A percentile compares a stretch with the other conserved stretches of the same genome.
Evolutionary conservation across 2,329 filamentous ascomycete species (phyloP).

Genomic region (Fusarium newnesense): DNA sequence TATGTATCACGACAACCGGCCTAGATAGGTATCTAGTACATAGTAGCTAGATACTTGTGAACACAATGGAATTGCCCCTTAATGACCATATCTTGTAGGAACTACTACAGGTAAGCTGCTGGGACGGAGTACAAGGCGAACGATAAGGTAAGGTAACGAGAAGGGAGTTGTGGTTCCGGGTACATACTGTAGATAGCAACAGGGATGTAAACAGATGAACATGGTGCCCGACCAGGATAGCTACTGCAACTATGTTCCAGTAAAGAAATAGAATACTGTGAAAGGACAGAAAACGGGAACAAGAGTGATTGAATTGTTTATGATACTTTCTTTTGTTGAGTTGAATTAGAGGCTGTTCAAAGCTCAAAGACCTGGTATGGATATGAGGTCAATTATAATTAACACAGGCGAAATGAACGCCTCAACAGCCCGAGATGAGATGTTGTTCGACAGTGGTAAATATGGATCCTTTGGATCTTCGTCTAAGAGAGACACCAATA

Average conservation of each 20-base stretch:
- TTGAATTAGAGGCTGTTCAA: not conserved
- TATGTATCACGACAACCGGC: not conserved
- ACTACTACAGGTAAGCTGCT: not conserved
- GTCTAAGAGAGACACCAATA: slow-evolving; percentile 27
- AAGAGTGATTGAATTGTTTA: not conserved
- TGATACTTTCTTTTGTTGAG: not conserved
- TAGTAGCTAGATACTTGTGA: not conserved
- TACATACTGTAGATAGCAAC: slow-evolving; percentile 28
- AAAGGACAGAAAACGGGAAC: not conserved
- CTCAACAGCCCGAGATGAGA: slow-evolving; percentile 27
- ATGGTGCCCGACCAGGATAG: slow-evolving; percentile 9
- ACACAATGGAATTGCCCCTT: slow-evolving; percentile 11
- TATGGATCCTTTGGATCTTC: slow-evolving; percentile 43
- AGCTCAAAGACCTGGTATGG: not conserved
- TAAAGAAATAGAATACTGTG: not conserved
- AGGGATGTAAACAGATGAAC: slow-evolving; percentile 24
- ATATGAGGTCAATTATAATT: slow-evolving; percentile 3
- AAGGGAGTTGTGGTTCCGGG: slow-evolving; percentile 20
- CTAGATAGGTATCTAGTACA: not conserved
- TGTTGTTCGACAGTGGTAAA: slow-evolving; percentile 37
- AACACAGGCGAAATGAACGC: slow-evolving; percentile 26
- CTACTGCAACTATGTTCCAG: not conserved
- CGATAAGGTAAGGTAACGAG: not conserved
- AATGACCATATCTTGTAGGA: slow-evolving; percentile 1
- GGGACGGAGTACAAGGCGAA: not conserved